Evolutionary conservation across 208 protist species (phyloP).

Genomic region (Trypanosomatidae sp.): DNA sequence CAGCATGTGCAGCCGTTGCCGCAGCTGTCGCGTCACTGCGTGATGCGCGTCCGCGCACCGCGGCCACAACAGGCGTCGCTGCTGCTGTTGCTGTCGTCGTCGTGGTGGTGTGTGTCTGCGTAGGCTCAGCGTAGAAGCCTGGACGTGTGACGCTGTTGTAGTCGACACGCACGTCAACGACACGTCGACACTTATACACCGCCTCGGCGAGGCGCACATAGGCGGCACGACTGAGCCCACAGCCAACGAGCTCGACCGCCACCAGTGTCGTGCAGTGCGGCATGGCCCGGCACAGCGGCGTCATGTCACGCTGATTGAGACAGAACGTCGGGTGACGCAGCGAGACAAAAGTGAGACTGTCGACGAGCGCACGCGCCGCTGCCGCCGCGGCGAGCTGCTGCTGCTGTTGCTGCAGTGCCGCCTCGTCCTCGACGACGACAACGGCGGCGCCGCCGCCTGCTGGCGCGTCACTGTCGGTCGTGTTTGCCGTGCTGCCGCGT

Average conservation of each 20-base stretch:
- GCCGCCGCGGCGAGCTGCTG: not conserved
- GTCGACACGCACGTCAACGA: slow-evolving; percentile 55
- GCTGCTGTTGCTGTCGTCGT: too few species aligned
- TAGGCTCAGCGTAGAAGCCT: slow-evolving; percentile 37
- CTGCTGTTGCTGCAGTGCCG: not conserved
- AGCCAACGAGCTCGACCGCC: slow-evolving; percentile 62
- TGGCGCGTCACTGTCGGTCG: too few species aligned
- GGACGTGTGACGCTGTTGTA: slow-evolving; percentile 43
- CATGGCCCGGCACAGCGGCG: slow-evolving; percentile 62
- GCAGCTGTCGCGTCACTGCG: too few species aligned
- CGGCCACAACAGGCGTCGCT: too few species aligned
- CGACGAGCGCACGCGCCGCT: not conserved
- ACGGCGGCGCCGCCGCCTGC: not conserved
- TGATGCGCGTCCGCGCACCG: too few species aligned
- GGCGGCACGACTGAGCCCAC: slow-evolving; percentile 57
- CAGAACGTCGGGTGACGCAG: slow-evolving; percentile 68
- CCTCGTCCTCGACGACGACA: too few species aligned
- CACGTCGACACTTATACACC: slow-evolving; percentile 49
- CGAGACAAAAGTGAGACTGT: slow-evolving; percentile 35
- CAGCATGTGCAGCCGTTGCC: too few species aligned
- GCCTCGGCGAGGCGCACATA: slow-evolving; percentile 80
- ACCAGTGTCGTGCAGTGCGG: slow-evolving; percentile 71
- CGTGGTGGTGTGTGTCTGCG: too few species aligned
- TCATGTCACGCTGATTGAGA: slow-evolving; percentile 80
- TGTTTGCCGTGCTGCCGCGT: too few species aligned